Base-by-base conservation (phyloP, 2,329 filamentous ascomycete species). In the Nigrograna mackinnonii region DNA sequence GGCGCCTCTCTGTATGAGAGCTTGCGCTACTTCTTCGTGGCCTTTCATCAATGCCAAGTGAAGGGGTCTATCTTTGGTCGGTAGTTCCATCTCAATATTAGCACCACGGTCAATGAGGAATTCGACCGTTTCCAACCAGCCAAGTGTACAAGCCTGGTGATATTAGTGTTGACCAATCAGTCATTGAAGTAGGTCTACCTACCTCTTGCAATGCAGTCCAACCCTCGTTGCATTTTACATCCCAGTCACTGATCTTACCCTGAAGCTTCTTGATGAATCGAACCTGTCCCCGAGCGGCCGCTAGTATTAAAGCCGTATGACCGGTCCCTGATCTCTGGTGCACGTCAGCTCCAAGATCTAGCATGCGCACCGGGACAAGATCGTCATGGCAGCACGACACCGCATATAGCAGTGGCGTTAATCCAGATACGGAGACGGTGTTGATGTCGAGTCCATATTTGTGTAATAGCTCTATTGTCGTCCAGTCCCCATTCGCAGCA, bases 31-130 rank as follows among this genome's bases (percentile, higher is more conserved):
- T 13, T 35, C 22, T 13, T 47, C 38, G 16, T 49, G 45, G 7
- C 36, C 31, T 32, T 46, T 47, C 18, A 45, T 41, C 9, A 59
- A 50, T 2, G 52, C 49, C 6, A 55, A 36, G 40, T 57, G 54
- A 1, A 59, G 39, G 1, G 54, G 46, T 1, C 41, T 37, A 33
- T 54, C 49, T 19, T 35, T 35, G 19, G 39, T 44, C 9, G 37
- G 37, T 19, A 46, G 39, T 5, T 36, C 21, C 5, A 41, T 20
- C 30, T 55, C 45, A 9, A 52, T 42, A 30, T 57, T 39, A 20
- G 57, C 52, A 31, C 55, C 52, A 30, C 40, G 40, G n/a, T 44
- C 39, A 6, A 62, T 43, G 17, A 62, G 51, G 3, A 33, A 26
- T n/a, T 19, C 4, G 26, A 55, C 43, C 11, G 52, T 42, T 2